A percentile compares a stretch with the other conserved stretches of the same genome.
Evolutionary conservation across 768 basidiomycete genomes (phyloP).

Genomic region (Macrocybe gigantea): DNA sequence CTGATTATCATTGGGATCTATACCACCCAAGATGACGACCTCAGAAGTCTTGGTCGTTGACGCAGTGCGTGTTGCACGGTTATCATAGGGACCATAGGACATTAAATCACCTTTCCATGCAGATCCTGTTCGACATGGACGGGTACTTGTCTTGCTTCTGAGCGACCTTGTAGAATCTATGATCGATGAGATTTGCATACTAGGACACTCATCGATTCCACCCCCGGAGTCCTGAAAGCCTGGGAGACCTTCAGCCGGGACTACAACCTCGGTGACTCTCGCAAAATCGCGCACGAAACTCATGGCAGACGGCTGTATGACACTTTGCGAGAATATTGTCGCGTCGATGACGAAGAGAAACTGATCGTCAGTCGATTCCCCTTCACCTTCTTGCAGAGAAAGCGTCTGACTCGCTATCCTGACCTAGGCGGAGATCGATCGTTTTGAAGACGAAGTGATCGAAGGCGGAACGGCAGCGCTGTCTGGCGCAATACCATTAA

Average conservation of each 20-base stretch:
- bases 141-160: slow-evolving; percentile 35
- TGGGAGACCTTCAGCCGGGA: slow-evolving; percentile 68
- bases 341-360: slow-evolving; percentile 48
- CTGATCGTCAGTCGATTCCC: slow-evolving; percentile 40
- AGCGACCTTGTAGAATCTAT: no score
- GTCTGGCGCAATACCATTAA: slow-evolving; percentile 56
- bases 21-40: background rate
- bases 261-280: slow-evolving; percentile 48
- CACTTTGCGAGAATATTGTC: slow-evolving; percentile 66
- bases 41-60: background rate
- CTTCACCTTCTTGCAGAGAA: background rate
- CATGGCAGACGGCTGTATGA: slow-evolving; percentile 78
- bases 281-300: slow-evolving; percentile 46
- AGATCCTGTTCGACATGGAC: slow-evolving; percentile 71
- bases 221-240: slow-evolving; percentile 73
- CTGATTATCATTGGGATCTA: background rate
- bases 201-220: slow-evolving; percentile 77
- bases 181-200: background rate
- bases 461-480: slow-evolving; percentile 56
- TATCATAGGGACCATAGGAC: background rate
- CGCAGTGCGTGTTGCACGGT: background rate
- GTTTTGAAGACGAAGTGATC: slow-evolving; percentile 76
- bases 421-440: slow-evolving; percentile 55
- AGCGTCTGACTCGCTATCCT: background rate
- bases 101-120: background rate